Percentiles rank a stretch among this genome's conserved stretches.
Evolutionary conservation across 2,329 filamentous ascomycete species (phyloP).

Genomic region (Orbilia oligospora): DNA sequence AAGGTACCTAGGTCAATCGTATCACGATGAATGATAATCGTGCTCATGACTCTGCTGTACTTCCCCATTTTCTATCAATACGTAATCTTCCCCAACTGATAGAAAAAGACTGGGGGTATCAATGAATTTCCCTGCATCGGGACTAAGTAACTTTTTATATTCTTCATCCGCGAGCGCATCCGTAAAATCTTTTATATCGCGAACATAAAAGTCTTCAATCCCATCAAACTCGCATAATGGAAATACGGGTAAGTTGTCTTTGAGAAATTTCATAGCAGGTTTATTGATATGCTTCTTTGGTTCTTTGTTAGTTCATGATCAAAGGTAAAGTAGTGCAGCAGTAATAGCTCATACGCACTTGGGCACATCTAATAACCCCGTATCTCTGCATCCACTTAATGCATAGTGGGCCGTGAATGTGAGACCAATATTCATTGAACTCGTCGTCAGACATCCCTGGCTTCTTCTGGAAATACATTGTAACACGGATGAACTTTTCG

Average conservation of each 20-base stretch:
- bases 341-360: too few relatives aligned
- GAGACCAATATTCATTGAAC: slow-evolving; percentile 62
- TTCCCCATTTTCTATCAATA: slow-evolving; percentile 18
- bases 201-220: slow-evolving; percentile 39
- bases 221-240: slow-evolving; percentile 9
- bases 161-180: slow-evolving; percentile 17
- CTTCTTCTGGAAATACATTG: slow-evolving; percentile 60
- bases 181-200: slow-evolving; percentile 28
- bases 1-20: too few relatives aligned
- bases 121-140: slow-evolving; percentile 16
- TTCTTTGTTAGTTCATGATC: too few relatives aligned
- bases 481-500: slow-evolving; percentile 62
- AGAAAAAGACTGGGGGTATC: slow-evolving; percentile 5
- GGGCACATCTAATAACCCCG: slow-evolving; percentile 56
- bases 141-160: slow-evolving; percentile 17
- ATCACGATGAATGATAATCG: background rate
- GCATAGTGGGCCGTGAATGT: slow-evolving; percentile 60
- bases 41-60: slow-evolving; percentile 4
- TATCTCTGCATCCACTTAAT: slow-evolving; percentile 62
- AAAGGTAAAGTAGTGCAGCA: too few relatives aligned
- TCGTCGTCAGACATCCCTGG: slow-evolving; percentile 57
- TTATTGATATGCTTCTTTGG: slow-evolving; percentile 6
- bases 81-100: slow-evolving; percentile 24
- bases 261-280: background rate
- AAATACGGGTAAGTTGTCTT: background rate